Conservation (phyloP, 495 filamentous ascomycete genomes). For the Xylaria sp. region DNA sequence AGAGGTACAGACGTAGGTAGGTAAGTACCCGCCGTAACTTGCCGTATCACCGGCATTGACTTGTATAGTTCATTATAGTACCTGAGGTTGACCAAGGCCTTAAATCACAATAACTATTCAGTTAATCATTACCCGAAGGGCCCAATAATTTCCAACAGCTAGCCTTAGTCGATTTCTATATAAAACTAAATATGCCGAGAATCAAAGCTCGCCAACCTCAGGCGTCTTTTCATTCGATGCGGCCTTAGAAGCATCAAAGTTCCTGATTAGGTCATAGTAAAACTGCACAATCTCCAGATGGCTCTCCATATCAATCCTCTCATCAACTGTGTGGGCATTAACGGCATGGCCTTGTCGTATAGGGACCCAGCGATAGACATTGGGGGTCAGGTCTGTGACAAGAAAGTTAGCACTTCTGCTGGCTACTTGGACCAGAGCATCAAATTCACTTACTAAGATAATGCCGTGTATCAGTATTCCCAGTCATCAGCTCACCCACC, state of each 20-base stretch:
- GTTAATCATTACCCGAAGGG: neutral
- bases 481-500: slow-evolving; percentile 70
- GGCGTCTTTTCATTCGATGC: slow-evolving; percentile 23
- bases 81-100: neutral
- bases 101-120: neutral
- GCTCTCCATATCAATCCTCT: slow-evolving; percentile 59
- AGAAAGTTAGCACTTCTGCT: slow-evolving; percentile 56
- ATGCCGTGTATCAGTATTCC: slow-evolving; percentile 68
- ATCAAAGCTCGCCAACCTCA: slow-evolving; percentile 36
- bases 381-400: slow-evolving; percentile 58
- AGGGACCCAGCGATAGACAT: slow-evolving; percentile 65
- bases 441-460: slow-evolving; percentile 54
- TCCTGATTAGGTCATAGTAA: slow-evolving; percentile 53
- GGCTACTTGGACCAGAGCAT: slow-evolving; percentile 38
- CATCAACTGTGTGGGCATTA: slow-evolving; percentile 64
- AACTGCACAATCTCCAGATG: slow-evolving; percentile 63
- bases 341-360: slow-evolving; percentile 53
- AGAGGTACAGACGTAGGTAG: too few relatives aligned
- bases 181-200: neutral
- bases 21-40: too few relatives aligned
- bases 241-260: slow-evolving; percentile 43
- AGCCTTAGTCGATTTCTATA: neutral
- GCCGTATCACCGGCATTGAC: neutral
- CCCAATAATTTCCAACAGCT: neutral
- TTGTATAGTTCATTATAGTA: neutral